Conservation (phyloP, 768 basidiomycete genomes). For the Ramaria sp. region DNA sequence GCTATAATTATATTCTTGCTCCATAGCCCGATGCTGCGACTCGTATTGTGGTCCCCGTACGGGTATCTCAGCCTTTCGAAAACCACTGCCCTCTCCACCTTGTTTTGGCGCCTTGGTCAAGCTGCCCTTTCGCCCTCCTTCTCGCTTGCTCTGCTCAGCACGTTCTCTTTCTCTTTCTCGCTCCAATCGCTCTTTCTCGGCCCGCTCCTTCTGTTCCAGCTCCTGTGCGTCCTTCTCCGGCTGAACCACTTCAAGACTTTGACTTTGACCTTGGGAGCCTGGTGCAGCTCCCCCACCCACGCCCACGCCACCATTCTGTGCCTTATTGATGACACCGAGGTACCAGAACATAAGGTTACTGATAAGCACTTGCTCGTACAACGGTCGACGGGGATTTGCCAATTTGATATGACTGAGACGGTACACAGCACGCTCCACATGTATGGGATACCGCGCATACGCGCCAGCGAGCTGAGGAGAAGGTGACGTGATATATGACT, state of each 20-base stretch:
- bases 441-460: conserved; percentile 88
- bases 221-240: conserved; percentile 26
- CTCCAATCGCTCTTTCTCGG: conserved; percentile 14
- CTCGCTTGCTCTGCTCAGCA: conserved; percentile 35
- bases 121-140: conserved; percentile 33
- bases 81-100: conserved; percentile 30
- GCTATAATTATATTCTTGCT: conserved; percentile 62
- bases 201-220: conserved; percentile 22
- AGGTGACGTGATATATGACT: conserved; percentile 46
- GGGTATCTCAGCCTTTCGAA: conserved; percentile 74
- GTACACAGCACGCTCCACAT: conserved; percentile 97
- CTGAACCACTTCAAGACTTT: conserved; percentile 22
- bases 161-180: conserved; percentile 17
- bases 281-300: conserved; percentile 18
- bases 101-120: conserved; percentile 55
- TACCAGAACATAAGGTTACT: conserved; percentile 99
- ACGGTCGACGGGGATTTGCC: conserved; percentile 89
- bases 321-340: conserved; percentile 92
- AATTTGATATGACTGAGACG: conserved; percentile 96
- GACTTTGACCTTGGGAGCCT: conserved; percentile 9
- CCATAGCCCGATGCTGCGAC: conserved; percentile 87
- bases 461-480: conserved; percentile 37
- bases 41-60: conserved; percentile 88
- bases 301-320: conserved; percentile 33
- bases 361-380: conserved; percentile 94